Evolutionary conservation across 129 eudicot species (phyloP).

Genomic region (Flaveria trinervia): DNA sequence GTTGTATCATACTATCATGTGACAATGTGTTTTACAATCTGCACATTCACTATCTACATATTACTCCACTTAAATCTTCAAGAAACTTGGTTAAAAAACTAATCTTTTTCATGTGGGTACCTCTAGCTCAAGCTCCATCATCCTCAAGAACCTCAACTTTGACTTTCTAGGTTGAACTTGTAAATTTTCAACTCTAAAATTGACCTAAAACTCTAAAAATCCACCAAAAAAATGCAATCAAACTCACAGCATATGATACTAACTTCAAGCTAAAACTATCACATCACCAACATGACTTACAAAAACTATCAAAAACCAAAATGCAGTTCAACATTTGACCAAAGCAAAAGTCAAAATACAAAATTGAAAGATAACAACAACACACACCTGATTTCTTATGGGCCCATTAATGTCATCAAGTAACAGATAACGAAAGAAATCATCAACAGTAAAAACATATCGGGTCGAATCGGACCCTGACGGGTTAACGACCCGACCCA

Average conservation of each 20-base stretch:
- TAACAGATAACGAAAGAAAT: constrained; percentile 63
- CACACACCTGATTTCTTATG: constrained; percentile 47
- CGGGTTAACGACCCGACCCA: constrained; percentile 44
- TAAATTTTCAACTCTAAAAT: background rate
- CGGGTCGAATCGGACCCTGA: constrained; percentile 47
- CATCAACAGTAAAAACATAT: constrained; percentile 51
- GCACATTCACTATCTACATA: constrained; percentile 8
- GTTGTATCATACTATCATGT: background rate
- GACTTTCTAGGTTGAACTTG: constrained; percentile 21
- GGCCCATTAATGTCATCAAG: constrained; percentile 84
- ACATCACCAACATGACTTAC: background rate
- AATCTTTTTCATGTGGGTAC: background rate
- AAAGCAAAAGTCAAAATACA: background rate
- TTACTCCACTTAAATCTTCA: background rate
- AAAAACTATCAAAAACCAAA: background rate
- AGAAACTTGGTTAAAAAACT: background rate
- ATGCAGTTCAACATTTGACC: background rate
- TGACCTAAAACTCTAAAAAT: background rate
- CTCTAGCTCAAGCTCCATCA: constrained; percentile 2
- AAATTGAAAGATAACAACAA: background rate
- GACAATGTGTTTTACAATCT: background rate
- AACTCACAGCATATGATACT: background rate
- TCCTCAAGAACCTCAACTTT: constrained; percentile 2
- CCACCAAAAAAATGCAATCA: constrained; percentile 11
- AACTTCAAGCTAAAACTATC: background rate